Base-by-base conservation (phyloP, 169 alveolate species). In the Cardiosporidium cionae region DNA sequence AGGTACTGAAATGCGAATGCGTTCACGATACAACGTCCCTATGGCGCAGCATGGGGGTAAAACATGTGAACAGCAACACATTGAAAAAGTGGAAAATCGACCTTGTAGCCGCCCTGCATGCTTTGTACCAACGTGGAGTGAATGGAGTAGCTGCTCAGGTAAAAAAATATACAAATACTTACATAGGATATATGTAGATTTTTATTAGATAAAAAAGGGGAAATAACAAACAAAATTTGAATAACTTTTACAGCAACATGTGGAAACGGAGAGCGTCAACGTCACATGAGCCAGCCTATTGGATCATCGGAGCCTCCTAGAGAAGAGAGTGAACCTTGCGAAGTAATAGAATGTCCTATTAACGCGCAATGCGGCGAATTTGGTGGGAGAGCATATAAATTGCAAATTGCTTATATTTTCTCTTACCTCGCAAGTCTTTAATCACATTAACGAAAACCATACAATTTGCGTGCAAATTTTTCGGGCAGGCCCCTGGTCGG, bases 1-100 rank as follows among this genome's bases (percentile, higher is more conserved):
- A 4, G 89, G 89, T 7, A 32, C 66, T 23, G 70, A 67, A 16
- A 37, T 32, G 16, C 72, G 89, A 6, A 65, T 65, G 53, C 58
- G 89, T 44, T n/a, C n/a, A n/a, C 16, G n/a, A 16, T 44, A 44
- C n/a, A 44, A 44, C n/a, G 54, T 63, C 67, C 6, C 83, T 75
- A 22, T 76, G 83, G 83, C 31, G 31, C 52, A 62, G 32, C 53
- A 54, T 37, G 83, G 78, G 7, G 84, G 83, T 27, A 66, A 33
- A 3, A 23, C 78, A 9, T 76, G 83, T 73, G 2, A 1, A 32
- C 70, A 76, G 72, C 78, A 68, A 70, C 27, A 32, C 68, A 73
- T 75, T 0, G 83, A 63, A 31, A 75, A 75, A 3, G 63, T 32
- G 6, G 32, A 27, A n/a, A 25, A 29, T 33, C 58, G n/a, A n/a